Evolutionary conservation across 192 early-diverging fungal genomes (phyloP).

Genomic region (Linnemannia schmuckeri): DNA sequence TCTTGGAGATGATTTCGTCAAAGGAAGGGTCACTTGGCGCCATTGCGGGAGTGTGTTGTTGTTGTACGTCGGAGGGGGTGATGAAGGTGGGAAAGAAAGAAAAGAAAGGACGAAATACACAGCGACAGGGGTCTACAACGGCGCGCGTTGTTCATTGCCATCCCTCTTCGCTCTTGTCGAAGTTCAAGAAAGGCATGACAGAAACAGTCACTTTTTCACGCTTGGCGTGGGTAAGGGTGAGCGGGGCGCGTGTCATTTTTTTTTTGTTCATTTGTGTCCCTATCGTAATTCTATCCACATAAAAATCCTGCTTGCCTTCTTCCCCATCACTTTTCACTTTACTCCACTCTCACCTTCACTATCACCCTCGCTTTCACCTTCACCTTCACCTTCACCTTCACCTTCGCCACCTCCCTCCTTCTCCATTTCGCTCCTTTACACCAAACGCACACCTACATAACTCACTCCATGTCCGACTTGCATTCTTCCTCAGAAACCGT

Average conservation of each 20-base stretch:
- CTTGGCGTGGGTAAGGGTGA: not conserved
- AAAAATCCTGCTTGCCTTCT: not conserved
- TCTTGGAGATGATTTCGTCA: slow-evolving; percentile 52
- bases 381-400: not conserved
- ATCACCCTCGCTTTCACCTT: too few relatives aligned
- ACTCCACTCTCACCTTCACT: not conserved
- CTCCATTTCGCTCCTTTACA: not conserved
- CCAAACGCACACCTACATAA: not conserved
- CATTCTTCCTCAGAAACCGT: slow-evolving; percentile 63
- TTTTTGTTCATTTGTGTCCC: not conserved
- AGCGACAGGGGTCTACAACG: not conserved
- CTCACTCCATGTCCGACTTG: slow-evolving; percentile 22
- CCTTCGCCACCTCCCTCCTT: not conserved
- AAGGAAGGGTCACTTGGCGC: slow-evolving; percentile 36
- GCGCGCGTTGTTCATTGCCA: not conserved
- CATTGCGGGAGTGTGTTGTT: slow-evolving; percentile 10
- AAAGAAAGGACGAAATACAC: not conserved
- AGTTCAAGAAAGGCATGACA: not conserved
- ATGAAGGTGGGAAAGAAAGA: not conserved
- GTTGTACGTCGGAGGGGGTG: not conserved
- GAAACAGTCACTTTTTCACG: not conserved
- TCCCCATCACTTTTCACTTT: not conserved
- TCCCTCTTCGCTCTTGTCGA: not conserved
- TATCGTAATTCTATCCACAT: not conserved
- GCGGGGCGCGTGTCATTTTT: too few relatives aligned